Evolutionary conservation across 1,139 yeast genomes (phyloP), one percentile per base, ranked within the genome.

Genomic region (Pichia sp.): DNA sequence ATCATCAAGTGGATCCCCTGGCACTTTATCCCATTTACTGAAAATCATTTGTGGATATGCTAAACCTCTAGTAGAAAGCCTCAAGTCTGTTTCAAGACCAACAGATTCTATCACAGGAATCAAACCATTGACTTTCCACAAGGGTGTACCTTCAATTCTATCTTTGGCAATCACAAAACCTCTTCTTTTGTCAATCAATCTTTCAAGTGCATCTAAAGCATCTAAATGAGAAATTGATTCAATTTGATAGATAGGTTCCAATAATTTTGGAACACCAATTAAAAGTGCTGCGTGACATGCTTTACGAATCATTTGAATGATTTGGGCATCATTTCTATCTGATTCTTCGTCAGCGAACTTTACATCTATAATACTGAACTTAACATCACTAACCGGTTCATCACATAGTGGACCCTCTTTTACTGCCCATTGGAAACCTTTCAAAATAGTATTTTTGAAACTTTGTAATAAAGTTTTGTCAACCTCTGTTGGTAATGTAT

Each of bases 331-430:
- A 38, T 81, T 76, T 43, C 81, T 66, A 43, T 75, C 75, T 3
- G 73, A 57, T 4, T 71, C 66, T 27, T 76, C 75, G 0, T 71
- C 69, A 7, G 83, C 73, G 2, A 84, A 61, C 0, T 70, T 69
- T 0, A 80, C 78, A 54, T 83, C 89, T 44, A 88, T 72, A 37
- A 94, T 74, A 51, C 79, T 80, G 66, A 92, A 88, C 55, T 79
- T 81, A 5, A 85, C 80, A 49, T 81, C 77, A 49, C 87, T 70
- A 3, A 94, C 74, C 0, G 87, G 84, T 61, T 89, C 97, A 52
- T 86, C 95, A 55, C 95, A 82, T 31, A 94, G 68, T 0, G 98
- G 98, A 0, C 98, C 98, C 58, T 88, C 96, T 49, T 80, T 73
- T 0, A 79, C 73, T 8, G 86, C 83, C 95, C 96, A 87, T 58